phyloP scores from a whole-genome alignment of 2,329 filamentous ascomycete genomes.

The Ophiocordyceps australis region DNA sequence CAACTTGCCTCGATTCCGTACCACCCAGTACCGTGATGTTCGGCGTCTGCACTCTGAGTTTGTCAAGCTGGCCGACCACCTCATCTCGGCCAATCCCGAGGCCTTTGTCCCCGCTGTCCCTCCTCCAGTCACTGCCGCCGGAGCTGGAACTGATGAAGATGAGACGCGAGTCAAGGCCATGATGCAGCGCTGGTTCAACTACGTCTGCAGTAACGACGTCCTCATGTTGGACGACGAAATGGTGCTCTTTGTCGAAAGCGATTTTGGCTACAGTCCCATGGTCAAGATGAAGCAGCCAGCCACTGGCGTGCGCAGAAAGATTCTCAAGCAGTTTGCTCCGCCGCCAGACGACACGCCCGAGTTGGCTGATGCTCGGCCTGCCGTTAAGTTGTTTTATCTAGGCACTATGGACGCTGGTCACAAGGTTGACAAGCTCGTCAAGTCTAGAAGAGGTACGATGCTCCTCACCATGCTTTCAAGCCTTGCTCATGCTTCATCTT shows the following conservation, averaged over 20 bases:
- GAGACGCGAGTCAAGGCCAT: slow-evolving; percentile 74
- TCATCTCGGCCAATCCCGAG: slow-evolving; percentile 96
- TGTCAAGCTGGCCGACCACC: slow-evolving; percentile 83
- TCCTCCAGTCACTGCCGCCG: slow-evolving; percentile 83
- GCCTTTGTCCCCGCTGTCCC: slow-evolving; percentile 87
- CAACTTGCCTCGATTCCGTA: slow-evolving; percentile 94
- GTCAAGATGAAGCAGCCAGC: slow-evolving; percentile 93
- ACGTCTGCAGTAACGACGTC: slow-evolving; percentile 79
- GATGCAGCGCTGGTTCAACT: slow-evolving; percentile 90
- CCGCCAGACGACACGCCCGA: slow-evolving; percentile 95
- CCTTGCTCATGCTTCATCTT: too few relatives aligned
- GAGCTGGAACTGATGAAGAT: slow-evolving; percentile 90
- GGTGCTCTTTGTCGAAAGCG: slow-evolving; percentile 95
- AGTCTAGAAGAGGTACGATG: slow-evolving; percentile 68
- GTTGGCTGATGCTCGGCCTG: slow-evolving; percentile 70
- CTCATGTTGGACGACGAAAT: slow-evolving; percentile 94
- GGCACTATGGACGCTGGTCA: slow-evolving; percentile 94
- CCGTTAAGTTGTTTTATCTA: slow-evolving; percentile 91
- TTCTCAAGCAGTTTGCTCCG: slow-evolving; percentile 95
- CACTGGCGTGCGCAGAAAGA: slow-evolving; percentile 84
- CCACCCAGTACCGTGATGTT: slow-evolving; percentile 95
- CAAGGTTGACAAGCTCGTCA: slow-evolving; percentile 89
- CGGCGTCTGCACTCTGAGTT: slow-evolving; percentile 92
- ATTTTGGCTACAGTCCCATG: slow-evolving; percentile 94
- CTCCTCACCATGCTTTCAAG: too few relatives aligned